phyloP scores from a whole-genome alignment of 169 alveolate genomes.

The Plasmodium sp. region DNA sequence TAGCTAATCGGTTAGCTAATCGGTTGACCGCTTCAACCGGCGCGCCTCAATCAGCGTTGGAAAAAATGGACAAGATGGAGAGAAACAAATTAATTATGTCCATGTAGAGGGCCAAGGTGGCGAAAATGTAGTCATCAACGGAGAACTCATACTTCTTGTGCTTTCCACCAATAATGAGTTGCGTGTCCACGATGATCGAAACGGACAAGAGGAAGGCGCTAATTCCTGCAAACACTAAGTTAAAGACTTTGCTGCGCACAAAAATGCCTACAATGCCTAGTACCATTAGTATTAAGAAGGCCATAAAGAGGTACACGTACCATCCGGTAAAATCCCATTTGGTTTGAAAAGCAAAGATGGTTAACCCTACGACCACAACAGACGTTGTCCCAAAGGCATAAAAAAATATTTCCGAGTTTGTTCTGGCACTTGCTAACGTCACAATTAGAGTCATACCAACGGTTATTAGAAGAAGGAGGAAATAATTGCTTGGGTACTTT shows the following conservation, averaged over 20 bases:
- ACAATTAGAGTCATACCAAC: conserved; percentile 59
- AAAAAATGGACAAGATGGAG: conserved; percentile 80
- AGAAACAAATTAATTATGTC: conserved; percentile 91
- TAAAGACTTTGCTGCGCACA: conserved; percentile 32
- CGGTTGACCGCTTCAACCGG: too few species aligned
- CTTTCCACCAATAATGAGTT: conserved; percentile 93
- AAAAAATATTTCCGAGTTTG: conserved; percentile 74
- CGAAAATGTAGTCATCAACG: conserved; percentile 94
- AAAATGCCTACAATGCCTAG: conserved; percentile 75
- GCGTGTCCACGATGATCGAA: conserved; percentile 91
- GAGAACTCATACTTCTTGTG: conserved; percentile 89
- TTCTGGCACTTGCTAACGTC: conserved; percentile 44
- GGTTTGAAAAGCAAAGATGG: conserved; percentile 85
- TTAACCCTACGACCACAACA: conserved; percentile 80
- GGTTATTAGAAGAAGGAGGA: conserved; percentile 56
- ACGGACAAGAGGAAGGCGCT: conserved; percentile 89
- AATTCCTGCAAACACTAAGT: conserved; percentile 77
- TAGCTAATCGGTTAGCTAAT: too few species aligned
- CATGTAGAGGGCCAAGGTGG: conserved; percentile 91
- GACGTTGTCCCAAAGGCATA: conserved; percentile 86
- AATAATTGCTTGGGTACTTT: conserved; percentile 77
- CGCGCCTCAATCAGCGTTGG: conserved; percentile 13
- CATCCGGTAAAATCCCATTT: conserved; percentile 88
- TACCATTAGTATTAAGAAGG: conserved; percentile 64
- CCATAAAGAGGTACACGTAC: conserved; percentile 77